phyloP scores from a whole-genome alignment of 371 early-diverging fungal species.

The Lichtheimia corymbifera region DNA sequence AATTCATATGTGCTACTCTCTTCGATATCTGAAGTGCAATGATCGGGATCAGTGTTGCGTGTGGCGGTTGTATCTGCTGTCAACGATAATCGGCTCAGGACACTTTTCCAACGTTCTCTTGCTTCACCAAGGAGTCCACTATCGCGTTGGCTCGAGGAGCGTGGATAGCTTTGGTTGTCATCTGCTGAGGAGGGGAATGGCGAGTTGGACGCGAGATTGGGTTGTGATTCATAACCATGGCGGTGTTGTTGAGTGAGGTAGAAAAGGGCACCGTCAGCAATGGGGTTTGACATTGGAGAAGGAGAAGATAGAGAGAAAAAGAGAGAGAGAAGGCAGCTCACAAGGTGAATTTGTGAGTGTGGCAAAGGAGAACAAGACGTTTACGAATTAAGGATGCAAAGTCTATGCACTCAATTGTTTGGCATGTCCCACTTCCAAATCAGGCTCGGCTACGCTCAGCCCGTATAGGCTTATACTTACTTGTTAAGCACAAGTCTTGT shows the following conservation, averaged over 20 bases:
- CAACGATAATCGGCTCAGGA: not conserved
- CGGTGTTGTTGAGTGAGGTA: slow-evolving; percentile 13
- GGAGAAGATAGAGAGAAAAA: not conserved
- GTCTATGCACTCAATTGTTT: too few relatives aligned
- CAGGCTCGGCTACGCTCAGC: too few relatives aligned
- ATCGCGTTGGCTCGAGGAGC: not conserved
- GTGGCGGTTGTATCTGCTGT: not conserved
- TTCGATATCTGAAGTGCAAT: not conserved
- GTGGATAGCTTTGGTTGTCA: slow-evolving; percentile 1
- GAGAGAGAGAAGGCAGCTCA: too few relatives aligned
- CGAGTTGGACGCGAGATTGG: not conserved
- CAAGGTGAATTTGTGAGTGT: too few relatives aligned
- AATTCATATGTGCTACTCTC: not conserved
- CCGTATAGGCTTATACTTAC: too few relatives aligned
- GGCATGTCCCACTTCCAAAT: too few relatives aligned
- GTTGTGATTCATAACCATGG: slow-evolving; percentile 1
- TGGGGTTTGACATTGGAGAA: slow-evolving; percentile 38
- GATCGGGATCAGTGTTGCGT: not conserved
- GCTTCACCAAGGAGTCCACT: slow-evolving; percentile 2
- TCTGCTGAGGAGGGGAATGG: not conserved
- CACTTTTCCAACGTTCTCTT: slow-evolving; percentile 4
- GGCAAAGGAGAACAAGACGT: too few relatives aligned
- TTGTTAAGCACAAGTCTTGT: too few relatives aligned
- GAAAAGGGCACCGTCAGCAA: slow-evolving; percentile 36
- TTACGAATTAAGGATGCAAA: too few relatives aligned